phyloP scores from a whole-genome alignment of 371 early-diverging fungal species.

The Apophysomyces elegans region DNA sequence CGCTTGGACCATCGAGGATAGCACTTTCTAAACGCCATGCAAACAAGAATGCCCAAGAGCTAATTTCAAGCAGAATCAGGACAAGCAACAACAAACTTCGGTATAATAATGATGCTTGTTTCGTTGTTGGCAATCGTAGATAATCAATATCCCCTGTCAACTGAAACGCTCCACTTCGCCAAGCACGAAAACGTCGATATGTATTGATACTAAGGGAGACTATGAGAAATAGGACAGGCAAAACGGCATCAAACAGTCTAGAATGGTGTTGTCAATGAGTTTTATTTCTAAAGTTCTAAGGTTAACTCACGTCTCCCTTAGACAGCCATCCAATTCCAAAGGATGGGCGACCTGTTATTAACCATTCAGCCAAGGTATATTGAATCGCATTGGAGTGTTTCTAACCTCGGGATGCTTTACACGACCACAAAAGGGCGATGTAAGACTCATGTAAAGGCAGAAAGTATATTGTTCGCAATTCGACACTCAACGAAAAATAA shows the following conservation, averaged over 20 bases:
- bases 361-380: background rate
- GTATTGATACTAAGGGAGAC: constrained; percentile 30
- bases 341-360: constrained; percentile 19
- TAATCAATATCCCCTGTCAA: constrained; percentile 22
- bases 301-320: constrained; percentile 36
- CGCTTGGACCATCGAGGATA: constrained; percentile 33
- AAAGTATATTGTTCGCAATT: background rate
- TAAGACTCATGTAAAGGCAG: constrained; percentile 16
- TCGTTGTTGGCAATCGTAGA: constrained; percentile 42
- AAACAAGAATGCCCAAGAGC: constrained; percentile 53
- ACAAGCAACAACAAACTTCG: constrained; percentile 40
- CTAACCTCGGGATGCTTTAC: constrained; percentile 28
- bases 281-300: background rate
- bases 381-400: background rate
- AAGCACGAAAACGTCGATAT: constrained; percentile 24
- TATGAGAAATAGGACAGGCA: constrained; percentile 37
- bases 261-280: constrained; percentile 6
- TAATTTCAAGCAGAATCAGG: constrained; percentile 43
- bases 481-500: background rate
- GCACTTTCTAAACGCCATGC: constrained; percentile 55
- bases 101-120: constrained; percentile 34
- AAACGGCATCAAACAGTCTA: constrained; percentile 41
- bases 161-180: constrained; percentile 16
- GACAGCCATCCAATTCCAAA: constrained; percentile 35
- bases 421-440: constrained; percentile 37